phyloP scores from a whole-genome alignment of 768 basidiomycete species.

The Amanita jacksonii region DNA sequence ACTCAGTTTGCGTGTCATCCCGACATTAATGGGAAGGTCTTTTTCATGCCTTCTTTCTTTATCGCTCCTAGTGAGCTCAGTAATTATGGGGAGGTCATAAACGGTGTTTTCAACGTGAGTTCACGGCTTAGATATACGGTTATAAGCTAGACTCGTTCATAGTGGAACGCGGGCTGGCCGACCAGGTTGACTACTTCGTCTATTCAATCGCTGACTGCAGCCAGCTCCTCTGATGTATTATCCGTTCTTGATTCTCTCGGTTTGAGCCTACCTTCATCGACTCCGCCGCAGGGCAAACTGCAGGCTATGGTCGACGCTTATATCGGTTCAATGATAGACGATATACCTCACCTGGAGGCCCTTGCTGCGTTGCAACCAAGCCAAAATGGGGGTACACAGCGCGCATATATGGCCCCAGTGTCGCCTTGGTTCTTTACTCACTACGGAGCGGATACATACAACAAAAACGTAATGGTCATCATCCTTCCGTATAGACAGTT shows the following conservation, averaged over 20 bases:
- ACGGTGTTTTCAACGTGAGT: conserved; percentile 53
- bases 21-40: conserved; percentile 37
- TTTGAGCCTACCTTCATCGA: no score
- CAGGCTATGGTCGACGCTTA: conserved; percentile 21
- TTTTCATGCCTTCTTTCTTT: conserved; percentile 68
- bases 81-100: conserved; percentile 36
- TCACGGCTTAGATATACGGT: conserved; percentile 6
- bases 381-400: conserved; percentile 11
- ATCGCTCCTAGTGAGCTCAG: conserved; percentile 40
- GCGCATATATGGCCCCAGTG: conserved; percentile 41
- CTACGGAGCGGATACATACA: conserved; percentile 52
- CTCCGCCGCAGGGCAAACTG: conserved; percentile 16
- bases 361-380: conserved; percentile 21
- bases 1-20: conserved; percentile 39
- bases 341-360: conserved; percentile 41
- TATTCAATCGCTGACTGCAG: conserved; percentile 17
- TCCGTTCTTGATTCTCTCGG: conserved; percentile 11
- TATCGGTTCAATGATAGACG: conserved; percentile 41
- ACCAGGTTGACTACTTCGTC: conserved; percentile 40
- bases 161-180: conserved; percentile 84
- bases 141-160: conserved; percentile 8
- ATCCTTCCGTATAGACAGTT: not conserved
- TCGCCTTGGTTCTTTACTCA: conserved; percentile 80
- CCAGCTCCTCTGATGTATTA: conserved; percentile 5
- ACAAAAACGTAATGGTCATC: conserved; percentile 48